Evolutionary conservation across 768 basidiomycete genomes (phyloP), one percentile per base, ranked within the genome.

Genomic region (Leccinum imitatum): DNA sequence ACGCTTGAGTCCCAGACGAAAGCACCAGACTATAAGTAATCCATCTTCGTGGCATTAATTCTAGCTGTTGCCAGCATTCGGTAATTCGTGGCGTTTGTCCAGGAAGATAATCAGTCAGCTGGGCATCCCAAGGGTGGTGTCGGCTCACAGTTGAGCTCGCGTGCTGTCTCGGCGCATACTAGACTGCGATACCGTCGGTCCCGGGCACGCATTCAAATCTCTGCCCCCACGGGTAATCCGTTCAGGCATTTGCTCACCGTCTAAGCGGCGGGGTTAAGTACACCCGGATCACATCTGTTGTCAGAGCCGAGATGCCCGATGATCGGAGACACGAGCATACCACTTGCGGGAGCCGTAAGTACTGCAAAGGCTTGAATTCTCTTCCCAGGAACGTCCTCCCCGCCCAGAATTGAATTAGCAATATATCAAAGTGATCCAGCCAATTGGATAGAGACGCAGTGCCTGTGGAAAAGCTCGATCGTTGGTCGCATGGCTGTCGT

Each of bases 171-270:
- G 94, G 73, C 9, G 90, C 91, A 65, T 94, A 89, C 82, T 92
- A 95, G 7, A 86, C 89, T 21, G 81, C 85, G 56, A 96, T 87
- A 37, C 91, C 85, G 62, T 96, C 91, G 4, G 87, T 85, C 68
- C 95, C 93, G 0, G 92, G 87, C 35, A 97, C 78, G 30, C 94
- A 86, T 68, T 33, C 11, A 87, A 95, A 71, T 96, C 93, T 74
- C 89, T 93, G 64, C 90, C 90, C n/a, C 91, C 85, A 63, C 96
- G 95, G 57, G 96, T 87, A 54, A 91, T 75, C 19, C 95, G 74
- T 71, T 92, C 83, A 6, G 95, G 95, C 0, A 89, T 58, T 90
- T 90, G 61, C 80, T 68, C 6, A 94, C 92, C 65, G 84, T 91
- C 71, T 93, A 89, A 31, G 84, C 78, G 17, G 19, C 44, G 44